Evolutionary conservation across 495 filamentous ascomycete genomes (phyloP), one percentile per base, ranked within the genome.

Genomic region (Neurospora hispaniola): DNA sequence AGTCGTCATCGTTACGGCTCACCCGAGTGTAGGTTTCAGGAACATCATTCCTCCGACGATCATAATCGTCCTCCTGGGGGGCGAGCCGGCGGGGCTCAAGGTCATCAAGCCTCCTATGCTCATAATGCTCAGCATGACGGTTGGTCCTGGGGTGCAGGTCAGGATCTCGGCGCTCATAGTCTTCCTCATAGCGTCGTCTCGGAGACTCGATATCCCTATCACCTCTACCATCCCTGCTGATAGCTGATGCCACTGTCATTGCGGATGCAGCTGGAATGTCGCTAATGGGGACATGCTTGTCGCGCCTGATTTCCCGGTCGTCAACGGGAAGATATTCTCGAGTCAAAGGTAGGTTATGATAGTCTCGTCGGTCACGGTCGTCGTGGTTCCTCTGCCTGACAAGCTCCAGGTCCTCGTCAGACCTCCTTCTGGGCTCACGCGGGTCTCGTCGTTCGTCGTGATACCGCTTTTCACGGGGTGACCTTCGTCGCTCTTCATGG

Each of bases 381-480:
- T 78, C 77, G 23, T 72, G 71, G 16, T 79, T 73, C 4, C 72
- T 66, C 5, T 66, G 42, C 74, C 73, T 41, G 75, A 78, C 69
- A 9, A 73, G 70, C 40, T 81, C 78, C 4, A 80, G 23, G 69
- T 79, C 79, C 14, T 84, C 84, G 59, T 84, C 82, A 2, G 83
- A 79, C 38, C 78, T 73, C 48, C 80, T 80, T 62, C 79, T 75
- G 18, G 77, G 77, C 2, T 71, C 72, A 46, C 71, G 76, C 0
- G 42, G 77, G 43, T 82, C 75, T 9, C 80, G 80, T n/a, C 78
- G 80, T 14, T 84, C 81, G 31, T 85, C 83, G 23, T 78, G 75
- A 69, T 79, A 76, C 18, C 75, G 73, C 16, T 70, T 71, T 23
- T 81, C 79, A 9, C 74, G 70, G 9, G 76, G 76, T 66, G 54